Evolutionary conservation across 164 flowering plant species (phyloP), one percentile per base, ranked within the genome.

Genomic region (Dillenia turbinata): DNA sequence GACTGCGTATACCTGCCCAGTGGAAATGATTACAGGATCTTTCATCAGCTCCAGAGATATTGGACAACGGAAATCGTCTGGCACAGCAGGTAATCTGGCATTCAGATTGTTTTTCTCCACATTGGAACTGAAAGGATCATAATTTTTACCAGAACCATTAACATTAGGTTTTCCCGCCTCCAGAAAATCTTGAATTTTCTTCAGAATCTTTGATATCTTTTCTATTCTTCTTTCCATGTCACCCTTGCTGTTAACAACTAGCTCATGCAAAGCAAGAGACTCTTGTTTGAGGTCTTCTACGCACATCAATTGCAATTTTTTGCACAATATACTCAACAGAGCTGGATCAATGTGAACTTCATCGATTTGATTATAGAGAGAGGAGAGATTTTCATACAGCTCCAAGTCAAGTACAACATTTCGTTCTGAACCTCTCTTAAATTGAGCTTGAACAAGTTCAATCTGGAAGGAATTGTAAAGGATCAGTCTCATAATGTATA

Each of bases 41-140:
- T 52, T 52, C 54, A 52, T 52, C 22, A 52, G 14, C 22, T 14
- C 54, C 16, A 52, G 54, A 15, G 54, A 52, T 14, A 14, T 16
- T 52, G 54, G 54, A 24, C 54, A 52, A 8, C 54, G 24, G 54
- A 52, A 52, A 52, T 52, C 54, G 10, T 52, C 54, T 15, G 54
- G 54, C 8, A 51, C 19, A 22, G 19, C 54, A 9, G 54, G 54
- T n/a, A 9, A 51, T n/a, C 15, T 14, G 54, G 16, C 9, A 52
- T 24, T 7, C 10, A 52, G 54, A 8, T 52, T 15, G 0, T 15
- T 16, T 52, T 24, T 15, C 9, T 52, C 24, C 16, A 26, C 33
- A 26, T 26, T 26, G 33, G 2, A 2, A 26, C 4, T 26, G 33
- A 26, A 26, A 26, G 33, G 33, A 26, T 26, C 33, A 26, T 26